These are phyloP conservation scores for Leishmania tropica DNA, from an alignment of 208 protist genomes.

Conservation along the genomic window DNA sequence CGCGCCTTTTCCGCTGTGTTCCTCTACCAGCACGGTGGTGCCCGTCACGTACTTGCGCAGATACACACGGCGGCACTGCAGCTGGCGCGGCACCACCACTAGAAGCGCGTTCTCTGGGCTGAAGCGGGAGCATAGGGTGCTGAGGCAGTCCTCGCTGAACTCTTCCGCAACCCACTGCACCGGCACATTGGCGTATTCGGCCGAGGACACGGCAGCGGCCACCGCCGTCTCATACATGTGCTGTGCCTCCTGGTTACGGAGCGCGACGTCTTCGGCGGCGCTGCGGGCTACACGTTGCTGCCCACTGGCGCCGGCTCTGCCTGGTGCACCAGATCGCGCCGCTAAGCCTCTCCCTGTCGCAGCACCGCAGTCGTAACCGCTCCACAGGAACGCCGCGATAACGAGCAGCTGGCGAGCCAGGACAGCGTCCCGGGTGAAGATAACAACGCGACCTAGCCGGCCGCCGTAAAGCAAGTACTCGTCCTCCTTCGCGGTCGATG, in stretches of 20 bases:
- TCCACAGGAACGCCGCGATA: conserved; percentile 58
- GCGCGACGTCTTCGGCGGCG: conserved; percentile 2
- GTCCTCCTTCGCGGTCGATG: conserved; percentile 17
- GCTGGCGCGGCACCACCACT: conserved; percentile 57
- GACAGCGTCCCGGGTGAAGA: conserved; percentile 60
- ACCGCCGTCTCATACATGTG: conserved; percentile 49
- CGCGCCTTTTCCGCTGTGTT: conserved; percentile 33
- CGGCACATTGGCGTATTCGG: conserved; percentile 49
- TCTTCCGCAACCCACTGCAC: conserved; percentile 80
- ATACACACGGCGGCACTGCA: conserved; percentile 53
- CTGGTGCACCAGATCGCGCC: background rate
- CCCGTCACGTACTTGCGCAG: conserved; percentile 63
- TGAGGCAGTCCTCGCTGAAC: conserved; percentile 37
- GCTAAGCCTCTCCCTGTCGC: background rate
- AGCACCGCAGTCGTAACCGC: conserved; percentile 4
- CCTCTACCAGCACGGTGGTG: conserved; percentile 63
- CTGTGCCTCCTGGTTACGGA: conserved; percentile 18
- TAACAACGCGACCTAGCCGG: conserved; percentile 56
- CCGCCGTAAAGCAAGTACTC: conserved; percentile 26
- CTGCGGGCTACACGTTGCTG: background rate
- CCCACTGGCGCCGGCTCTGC: background rate
- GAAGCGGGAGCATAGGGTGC: conserved; percentile 43
- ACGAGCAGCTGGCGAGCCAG: conserved; percentile 55
- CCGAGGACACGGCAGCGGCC: conserved; percentile 49
- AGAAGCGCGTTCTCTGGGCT: conserved; percentile 70